phyloP scores from a whole-genome alignment of 2,329 filamentous ascomycete species.

The Alternaria sp. region DNA sequence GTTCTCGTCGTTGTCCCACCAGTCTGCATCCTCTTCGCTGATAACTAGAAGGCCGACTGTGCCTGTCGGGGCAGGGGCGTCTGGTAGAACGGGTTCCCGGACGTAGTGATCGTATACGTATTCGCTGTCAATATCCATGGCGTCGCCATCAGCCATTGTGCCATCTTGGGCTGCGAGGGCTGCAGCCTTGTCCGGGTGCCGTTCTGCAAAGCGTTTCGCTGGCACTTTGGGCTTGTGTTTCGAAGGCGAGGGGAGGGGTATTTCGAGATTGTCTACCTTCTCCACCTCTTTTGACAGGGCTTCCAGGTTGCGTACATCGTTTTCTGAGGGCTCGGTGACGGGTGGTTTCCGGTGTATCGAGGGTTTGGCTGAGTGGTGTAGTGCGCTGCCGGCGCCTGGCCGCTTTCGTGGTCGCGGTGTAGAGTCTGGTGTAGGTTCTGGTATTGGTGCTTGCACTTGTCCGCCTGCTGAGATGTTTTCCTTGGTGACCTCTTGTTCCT shows the following conservation, averaged over 20 bases:
- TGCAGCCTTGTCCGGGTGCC: slow-evolving; percentile 39
- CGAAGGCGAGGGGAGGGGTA: slow-evolving; percentile 18
- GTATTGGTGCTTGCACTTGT: slow-evolving; percentile 2
- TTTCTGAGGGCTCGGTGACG: slow-evolving; percentile 25
- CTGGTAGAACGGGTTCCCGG: slow-evolving; percentile 52
- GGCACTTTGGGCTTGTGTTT: slow-evolving; percentile 47
- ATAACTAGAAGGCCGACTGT: slow-evolving; percentile 57
- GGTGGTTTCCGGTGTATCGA: slow-evolving; percentile 10
- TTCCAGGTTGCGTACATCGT: slow-evolving; percentile 42
- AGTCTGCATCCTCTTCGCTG: slow-evolving; percentile 58
- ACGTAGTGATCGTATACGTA: slow-evolving; percentile 70
- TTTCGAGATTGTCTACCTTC: slow-evolving; percentile 23
- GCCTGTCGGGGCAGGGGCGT: slow-evolving; percentile 39
- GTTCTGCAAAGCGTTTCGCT: slow-evolving; percentile 41
- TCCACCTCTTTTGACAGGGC: slow-evolving; percentile 43
- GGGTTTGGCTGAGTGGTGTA: slow-evolving; percentile 13
- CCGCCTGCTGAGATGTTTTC: slow-evolving; percentile 1
- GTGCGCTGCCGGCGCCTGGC: slow-evolving; percentile 34
- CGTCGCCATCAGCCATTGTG: slow-evolving; percentile 18
- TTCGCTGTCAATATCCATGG: slow-evolving; percentile 53
- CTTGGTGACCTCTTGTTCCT: slow-evolving; percentile 15
- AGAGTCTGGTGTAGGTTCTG: slow-evolving; percentile 9
- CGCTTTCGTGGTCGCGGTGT: slow-evolving; percentile 33
- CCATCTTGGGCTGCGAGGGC: slow-evolving; percentile 18
- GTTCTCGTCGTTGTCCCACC: slow-evolving; percentile 65